Base-by-base conservation (phyloP, 805 yeast genomes). In the Debaryomyces tyrocola region DNA sequence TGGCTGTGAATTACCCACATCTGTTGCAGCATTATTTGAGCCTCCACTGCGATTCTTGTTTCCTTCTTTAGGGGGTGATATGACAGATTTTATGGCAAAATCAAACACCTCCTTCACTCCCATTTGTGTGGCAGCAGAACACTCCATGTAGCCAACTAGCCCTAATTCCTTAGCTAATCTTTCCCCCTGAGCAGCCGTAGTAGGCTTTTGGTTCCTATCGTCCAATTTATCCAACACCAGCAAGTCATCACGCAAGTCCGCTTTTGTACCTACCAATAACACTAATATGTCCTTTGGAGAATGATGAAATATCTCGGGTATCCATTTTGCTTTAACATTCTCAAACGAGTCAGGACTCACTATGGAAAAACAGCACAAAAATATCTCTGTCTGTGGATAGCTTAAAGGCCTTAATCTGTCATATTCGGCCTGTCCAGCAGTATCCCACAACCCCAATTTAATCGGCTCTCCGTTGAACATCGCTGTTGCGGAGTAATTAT, bases 351-450 rank as follows among this genome's bases (percentile, higher is more conserved):
- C 78, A 28, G 91, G 95, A 57, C 83, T 86, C 37, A 86, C 85
- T 6, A 90, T 83, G 5, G 96, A 87, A 65, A 90, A 90, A 67
- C 97, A 90, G 48, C 88, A 80, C 44, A 90, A 68, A 60, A 90
- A 90, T 31, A 90, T 86, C 57, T 89, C 96, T 0, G 97, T 90
- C 62, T 90, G 96, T 3, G 96, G 96, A 60, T 90, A 90, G 7
- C 94, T 85, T 50, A 90, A 73, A 2, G 97, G 97, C 66, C 97
- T 77, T 58, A 90, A 75, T 50, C 96, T 76, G 64, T 90, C 96
- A 64, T 90, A 90, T 63, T 90, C 96, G 59, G 87, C 86, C 67
- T 90, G 96, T 21, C 97, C 97, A 3, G 97, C 96, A 12, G 97
- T 90, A 78, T 90, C 97, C 96, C 96, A 90, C 39, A 90, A 76